phyloP scores from a whole-genome alignment of 768 basidiomycete species.

The Hygrocybe punicea region DNA sequence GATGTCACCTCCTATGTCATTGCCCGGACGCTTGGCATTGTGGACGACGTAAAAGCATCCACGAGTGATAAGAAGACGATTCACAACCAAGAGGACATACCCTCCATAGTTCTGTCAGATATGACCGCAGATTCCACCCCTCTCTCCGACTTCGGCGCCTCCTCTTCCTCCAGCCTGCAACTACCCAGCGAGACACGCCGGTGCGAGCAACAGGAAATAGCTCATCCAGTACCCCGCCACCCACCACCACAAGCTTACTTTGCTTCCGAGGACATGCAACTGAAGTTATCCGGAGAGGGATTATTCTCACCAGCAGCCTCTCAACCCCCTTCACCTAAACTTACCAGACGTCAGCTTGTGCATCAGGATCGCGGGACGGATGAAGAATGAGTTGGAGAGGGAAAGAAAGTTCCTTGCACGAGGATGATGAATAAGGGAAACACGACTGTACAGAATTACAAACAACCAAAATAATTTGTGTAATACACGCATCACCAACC shows the following conservation, averaged over 20 bases:
- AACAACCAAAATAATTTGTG: not conserved
- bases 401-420: not conserved
- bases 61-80: constrained; percentile 56
- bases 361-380: not conserved
- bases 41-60: constrained; percentile 71
- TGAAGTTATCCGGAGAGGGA: constrained; percentile 65
- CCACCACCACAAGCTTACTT: constrained; percentile 46
- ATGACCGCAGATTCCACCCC: constrained; percentile 24
- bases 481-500: constrained; percentile 42
- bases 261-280: constrained; percentile 47
- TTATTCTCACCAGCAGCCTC: constrained; percentile 72
- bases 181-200: not conserved
- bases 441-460: not conserved
- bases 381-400: not conserved
- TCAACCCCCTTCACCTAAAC: constrained; percentile 60
- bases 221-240: constrained; percentile 13
- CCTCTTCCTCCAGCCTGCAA: no score
- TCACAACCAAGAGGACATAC: constrained; percentile 23
- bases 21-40: constrained; percentile 74
- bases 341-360: constrained; percentile 38
- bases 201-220: constrained; percentile 6
- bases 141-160: constrained; percentile 18
- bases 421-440: constrained; percentile 1
- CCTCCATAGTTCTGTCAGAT: constrained; percentile 33
- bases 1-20: constrained; percentile 80